Percentiles rank a stretch among this genome's conserved stretches.
These are phyloP conservation scores for Phaeosphaeria sp. DNA, from an alignment of 2,329 filamentous ascomycete genomes.

Conservation along the genomic window DNA sequence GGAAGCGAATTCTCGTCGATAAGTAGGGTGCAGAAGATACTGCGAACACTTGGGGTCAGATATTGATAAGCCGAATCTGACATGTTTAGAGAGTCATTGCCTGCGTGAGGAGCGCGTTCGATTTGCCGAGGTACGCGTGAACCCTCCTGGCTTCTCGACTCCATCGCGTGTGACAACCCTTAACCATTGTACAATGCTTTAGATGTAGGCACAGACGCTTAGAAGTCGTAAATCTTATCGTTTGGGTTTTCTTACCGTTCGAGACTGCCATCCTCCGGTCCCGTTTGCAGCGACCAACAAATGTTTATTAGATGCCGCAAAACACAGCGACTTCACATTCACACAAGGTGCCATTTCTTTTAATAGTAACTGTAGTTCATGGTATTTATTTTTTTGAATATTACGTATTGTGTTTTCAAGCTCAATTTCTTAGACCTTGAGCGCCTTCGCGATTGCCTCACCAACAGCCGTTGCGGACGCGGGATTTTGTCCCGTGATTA, in stretches of 20 bases:
- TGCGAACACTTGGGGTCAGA: background rate
- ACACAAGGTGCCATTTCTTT: background rate
- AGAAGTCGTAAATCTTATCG: background rate
- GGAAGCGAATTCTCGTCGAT: background rate
- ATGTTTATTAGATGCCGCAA: background rate
- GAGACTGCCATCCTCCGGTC: no score
- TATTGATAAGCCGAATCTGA: background rate
- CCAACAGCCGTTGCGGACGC: conserved; percentile 52
- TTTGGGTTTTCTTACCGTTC: no score
- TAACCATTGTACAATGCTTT: background rate
- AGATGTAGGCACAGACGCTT: background rate
- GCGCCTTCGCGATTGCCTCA: conserved; percentile 51
- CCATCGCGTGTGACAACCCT: background rate
- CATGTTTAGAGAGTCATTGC: background rate
- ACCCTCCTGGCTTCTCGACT: background rate
- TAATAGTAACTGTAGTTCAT: background rate
- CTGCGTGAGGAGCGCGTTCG: background rate
- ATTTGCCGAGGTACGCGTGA: conserved; percentile 1
- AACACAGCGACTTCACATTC: no score
- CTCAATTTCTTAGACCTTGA: conserved; percentile 24
- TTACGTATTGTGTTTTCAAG: background rate
- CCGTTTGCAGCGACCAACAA: no score
- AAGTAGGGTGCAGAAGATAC: background rate
- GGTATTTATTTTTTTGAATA: background rate
- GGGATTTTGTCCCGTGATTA: conserved; percentile 59